Percentiles rank a stretch among this genome's conserved stretches.
These are phyloP conservation scores for Aspergillus indologenus DNA, from an alignment of 495 filamentous ascomycete genomes.

Conservation along the genomic window DNA sequence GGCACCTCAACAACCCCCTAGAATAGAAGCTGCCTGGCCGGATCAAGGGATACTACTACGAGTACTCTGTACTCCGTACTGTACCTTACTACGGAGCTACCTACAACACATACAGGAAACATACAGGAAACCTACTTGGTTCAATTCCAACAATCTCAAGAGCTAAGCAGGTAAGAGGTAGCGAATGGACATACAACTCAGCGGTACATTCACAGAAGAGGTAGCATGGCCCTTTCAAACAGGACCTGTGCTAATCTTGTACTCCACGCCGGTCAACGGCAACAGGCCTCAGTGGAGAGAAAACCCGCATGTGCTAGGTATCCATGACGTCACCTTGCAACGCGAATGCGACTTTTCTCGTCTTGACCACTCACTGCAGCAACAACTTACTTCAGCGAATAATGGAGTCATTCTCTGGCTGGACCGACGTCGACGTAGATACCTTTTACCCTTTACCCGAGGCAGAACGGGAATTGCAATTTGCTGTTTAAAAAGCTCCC, in stretches of 20 bases:
- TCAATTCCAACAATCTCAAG: too few species aligned
- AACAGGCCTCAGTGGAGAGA: not conserved
- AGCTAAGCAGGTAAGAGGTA: too few species aligned
- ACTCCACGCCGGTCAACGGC: not conserved
- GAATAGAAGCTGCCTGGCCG: not conserved
- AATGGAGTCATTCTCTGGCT: not conserved
- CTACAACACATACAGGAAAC: not conserved
- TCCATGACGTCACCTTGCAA: slow-evolving; percentile 16
- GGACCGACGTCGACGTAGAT: not conserved
- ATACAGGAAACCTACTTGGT: too few species aligned
- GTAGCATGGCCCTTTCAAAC: not conserved
- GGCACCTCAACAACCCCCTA: not conserved
- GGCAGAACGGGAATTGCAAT: not conserved
- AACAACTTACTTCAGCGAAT: too few species aligned
- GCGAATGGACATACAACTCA: too few species aligned
- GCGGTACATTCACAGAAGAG: too few species aligned
- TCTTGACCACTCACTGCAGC: not conserved
- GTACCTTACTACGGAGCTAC: too few species aligned
- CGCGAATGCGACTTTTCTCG: not conserved
- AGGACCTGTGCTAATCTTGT: not conserved
- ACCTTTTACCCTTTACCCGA: not conserved
- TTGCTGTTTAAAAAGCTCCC: not conserved
- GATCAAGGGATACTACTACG: not conserved
- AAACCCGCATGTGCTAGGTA: not conserved
- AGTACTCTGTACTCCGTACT: too few species aligned